These are phyloP conservation scores for Penstemon davidsonii DNA, from an alignment of 257 asterid species.

Conservation along the genomic window DNA sequence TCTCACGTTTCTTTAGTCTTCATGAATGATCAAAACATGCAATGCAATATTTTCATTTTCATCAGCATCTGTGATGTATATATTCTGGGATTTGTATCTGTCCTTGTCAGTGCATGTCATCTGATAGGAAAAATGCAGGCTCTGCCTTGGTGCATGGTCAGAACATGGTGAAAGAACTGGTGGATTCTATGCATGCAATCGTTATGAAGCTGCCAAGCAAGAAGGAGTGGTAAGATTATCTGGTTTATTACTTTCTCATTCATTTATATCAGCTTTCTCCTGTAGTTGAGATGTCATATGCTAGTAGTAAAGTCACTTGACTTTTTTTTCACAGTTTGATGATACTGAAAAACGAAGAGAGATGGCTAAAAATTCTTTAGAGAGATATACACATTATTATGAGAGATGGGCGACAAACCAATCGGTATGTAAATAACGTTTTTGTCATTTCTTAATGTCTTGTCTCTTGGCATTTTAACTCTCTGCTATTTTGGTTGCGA, in stretches of 20 bases:
- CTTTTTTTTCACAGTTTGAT: slow-evolving; percentile 58
- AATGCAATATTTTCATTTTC: background rate
- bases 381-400: slow-evolving; percentile 92
- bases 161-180: slow-evolving; percentile 92
- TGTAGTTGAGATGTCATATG: slow-evolving; percentile 26
- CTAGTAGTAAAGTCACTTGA: slow-evolving; percentile 26
- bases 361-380: slow-evolving; percentile 97
- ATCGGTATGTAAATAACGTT: slow-evolving; percentile 50
- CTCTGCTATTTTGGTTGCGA: slow-evolving; percentile 17
- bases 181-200: slow-evolving; percentile 93
- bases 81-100: slow-evolving; percentile 1
- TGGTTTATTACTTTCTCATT: slow-evolving; percentile 17
- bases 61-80: slow-evolving; percentile 20
- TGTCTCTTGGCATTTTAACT: slow-evolving; percentile 13
- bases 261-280: slow-evolving; percentile 20
- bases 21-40: slow-evolving; percentile 1
- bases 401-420: slow-evolving; percentile 99
- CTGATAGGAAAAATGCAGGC: slow-evolving; percentile 54
- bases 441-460: slow-evolving; percentile 6
- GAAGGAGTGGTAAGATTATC: slow-evolving; percentile 72
- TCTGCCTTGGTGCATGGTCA: slow-evolving; percentile 92
- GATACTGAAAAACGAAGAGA: slow-evolving; percentile 93
- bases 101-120: slow-evolving; percentile 24
- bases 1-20: slow-evolving; percentile 9
- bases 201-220: slow-evolving; percentile 86